Percentiles rank a stretch among this genome's conserved stretches.
Evolutionary conservation across 2,329 filamentous ascomycete species (phyloP).

Genomic region (Exophiala xenobiotica): DNA sequence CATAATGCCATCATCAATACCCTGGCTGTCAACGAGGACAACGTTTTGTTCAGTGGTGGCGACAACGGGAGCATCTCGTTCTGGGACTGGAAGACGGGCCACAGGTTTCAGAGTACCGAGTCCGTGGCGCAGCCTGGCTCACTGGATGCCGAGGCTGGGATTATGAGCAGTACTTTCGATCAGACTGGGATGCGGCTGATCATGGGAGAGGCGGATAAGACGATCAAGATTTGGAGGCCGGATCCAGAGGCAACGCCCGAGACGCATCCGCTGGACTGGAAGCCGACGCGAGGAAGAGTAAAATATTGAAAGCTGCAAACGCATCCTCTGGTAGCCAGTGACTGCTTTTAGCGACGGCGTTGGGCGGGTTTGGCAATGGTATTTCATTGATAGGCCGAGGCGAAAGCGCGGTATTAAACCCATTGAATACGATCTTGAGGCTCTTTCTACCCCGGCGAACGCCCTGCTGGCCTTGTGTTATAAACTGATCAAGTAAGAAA

Average conservation of each 20-base stretch:
- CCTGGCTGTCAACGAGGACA: constrained; percentile 87
- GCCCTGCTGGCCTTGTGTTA: too few species aligned
- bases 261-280: constrained; percentile 90
- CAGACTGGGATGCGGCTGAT: constrained; percentile 84
- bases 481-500: too few species aligned
- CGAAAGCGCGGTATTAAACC: too few species aligned
- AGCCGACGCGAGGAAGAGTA: constrained; percentile 72
- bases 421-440: too few species aligned
- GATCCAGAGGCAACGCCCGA: constrained; percentile 89
- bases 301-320: constrained; percentile 57
- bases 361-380: too few species aligned
- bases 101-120: constrained; percentile 85
- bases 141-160: constrained; percentile 86
- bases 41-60: constrained; percentile 89
- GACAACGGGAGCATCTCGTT: constrained; percentile 97
- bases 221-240: constrained; percentile 96
- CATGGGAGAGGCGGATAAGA: constrained; percentile 95
- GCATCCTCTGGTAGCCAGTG: not conserved
- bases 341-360: constrained; percentile 20
- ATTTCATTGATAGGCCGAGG: too few species aligned
- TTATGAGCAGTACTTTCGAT: constrained; percentile 94
- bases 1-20: constrained; percentile 97
- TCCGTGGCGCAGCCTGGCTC: constrained; percentile 92
- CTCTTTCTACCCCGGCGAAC: too few species aligned
- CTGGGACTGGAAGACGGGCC: constrained; percentile 98